Base-by-base conservation (phyloP, 2,329 filamentous ascomycete genomes). In the Helminthosporium solani region DNA sequence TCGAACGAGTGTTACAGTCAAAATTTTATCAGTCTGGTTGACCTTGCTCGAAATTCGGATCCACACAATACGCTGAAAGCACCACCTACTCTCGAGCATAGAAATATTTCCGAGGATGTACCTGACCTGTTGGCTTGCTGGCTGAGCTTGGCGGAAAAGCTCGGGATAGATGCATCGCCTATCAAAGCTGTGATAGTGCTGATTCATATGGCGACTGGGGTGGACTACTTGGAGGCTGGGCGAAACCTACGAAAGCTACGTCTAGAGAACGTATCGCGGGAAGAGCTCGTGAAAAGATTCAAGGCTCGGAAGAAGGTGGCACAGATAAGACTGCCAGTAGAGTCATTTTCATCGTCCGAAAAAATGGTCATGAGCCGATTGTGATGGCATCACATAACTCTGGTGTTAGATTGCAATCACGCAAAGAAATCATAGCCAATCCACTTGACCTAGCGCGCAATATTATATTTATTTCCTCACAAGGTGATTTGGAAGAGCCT, bases 71-170 rank as follows among this genome's bases (percentile, higher is more conserved):
- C 46, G 8, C 39, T 62, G 28, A 46, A 41, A 8, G 56, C 59
- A 2, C 59, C 59, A 1, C 8, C 46, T 0, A 44, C 39, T 27
- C 47, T 61, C 14, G 39, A 36, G 5, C 50, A 59, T 41, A 44
- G 58, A 6, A 61, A 61, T 74, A 52, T 70, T 72, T 23, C 51
- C 60, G 42, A 64, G 68, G 47, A 40, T 33, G 25, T 40, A 3
- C 38, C 38, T 12, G 23, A 40, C 21, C 15, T 40, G 38, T 21
- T 40, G 12, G 38, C 25, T 20, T 33, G 11, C n/a, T 40, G 38
- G 38, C 15, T 16, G n/a, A 31, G 38, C 19, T 20, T 40, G 15
- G 38, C 25, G n/a, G 38, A 40, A 27, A 40, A 40, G 38, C 27
- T 40, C 2, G 25, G 16, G 12, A 40, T 40, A 16, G 38, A 40